A percentile compares a stretch with the other conserved stretches of the same genome.
phyloP scores from a whole-genome alignment of 768 basidiomycete species.

The Leccinum pellstonianum region DNA sequence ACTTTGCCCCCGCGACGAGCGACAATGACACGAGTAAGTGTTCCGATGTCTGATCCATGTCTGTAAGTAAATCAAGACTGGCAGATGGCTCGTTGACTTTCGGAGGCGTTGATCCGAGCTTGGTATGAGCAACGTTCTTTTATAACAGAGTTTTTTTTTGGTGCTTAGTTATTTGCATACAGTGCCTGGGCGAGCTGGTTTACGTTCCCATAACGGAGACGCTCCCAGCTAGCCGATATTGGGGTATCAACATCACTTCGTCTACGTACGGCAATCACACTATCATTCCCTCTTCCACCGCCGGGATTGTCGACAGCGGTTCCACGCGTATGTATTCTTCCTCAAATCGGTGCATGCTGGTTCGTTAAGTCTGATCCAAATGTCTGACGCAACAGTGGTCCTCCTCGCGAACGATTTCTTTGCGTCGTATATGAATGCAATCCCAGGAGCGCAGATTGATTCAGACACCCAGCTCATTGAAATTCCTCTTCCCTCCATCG shows the following conservation, averaged over 20 bases:
- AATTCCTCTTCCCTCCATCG: conserved; percentile 14
- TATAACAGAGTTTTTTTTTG: neutral
- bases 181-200: conserved; percentile 24
- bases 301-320: neutral
- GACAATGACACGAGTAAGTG: neutral
- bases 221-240: too few species aligned
- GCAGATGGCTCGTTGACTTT: neutral
- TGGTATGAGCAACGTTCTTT: neutral
- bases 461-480: neutral
- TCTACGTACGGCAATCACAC: conserved; percentile 10
- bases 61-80: neutral
- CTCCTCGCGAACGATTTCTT: conserved; percentile 9
- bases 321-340: too few species aligned
- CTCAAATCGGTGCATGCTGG: neutral
- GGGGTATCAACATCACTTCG: too few species aligned
- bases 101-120: neutral
- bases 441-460: conserved; percentile 11
- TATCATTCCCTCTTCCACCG: conserved; percentile 12
- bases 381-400: neutral
- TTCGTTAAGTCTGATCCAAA: neutral
- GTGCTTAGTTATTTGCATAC: neutral
- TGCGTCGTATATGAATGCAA: conserved; percentile 8
- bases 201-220: too few species aligned
- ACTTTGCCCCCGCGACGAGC: neutral
- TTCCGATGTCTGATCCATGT: neutral